A percentile compares a stretch with the other conserved stretches of the same genome.
These are phyloP conservation scores for Ceratobasidium papillatum DNA, from an alignment of 1,284 basidiomycete species.

Conservation along the genomic window DNA sequence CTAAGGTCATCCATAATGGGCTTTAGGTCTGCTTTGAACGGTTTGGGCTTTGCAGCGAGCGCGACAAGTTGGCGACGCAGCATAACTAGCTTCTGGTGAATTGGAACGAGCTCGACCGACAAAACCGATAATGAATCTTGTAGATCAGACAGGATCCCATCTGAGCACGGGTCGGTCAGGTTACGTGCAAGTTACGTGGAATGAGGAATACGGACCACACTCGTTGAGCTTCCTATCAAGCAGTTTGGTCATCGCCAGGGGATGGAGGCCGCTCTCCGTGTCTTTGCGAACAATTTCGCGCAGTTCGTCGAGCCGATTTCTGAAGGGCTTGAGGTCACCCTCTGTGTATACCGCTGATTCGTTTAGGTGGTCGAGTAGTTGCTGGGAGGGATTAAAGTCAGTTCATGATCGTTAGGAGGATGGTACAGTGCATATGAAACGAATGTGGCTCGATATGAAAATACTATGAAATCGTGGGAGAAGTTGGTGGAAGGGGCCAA, in stretches of 20 bases:
- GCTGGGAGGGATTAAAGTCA: slow-evolving; percentile 59
- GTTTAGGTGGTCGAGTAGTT: slow-evolving; percentile 93
- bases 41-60: slow-evolving; percentile 85
- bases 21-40: slow-evolving; percentile 88
- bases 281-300: slow-evolving; percentile 85
- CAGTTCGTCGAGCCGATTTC: slow-evolving; percentile 78
- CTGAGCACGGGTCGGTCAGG: slow-evolving; percentile 54
- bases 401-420: background rate
- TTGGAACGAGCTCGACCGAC: slow-evolving; percentile 85
- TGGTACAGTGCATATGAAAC: background rate
- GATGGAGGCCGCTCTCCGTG: slow-evolving; percentile 82
- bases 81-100: slow-evolving; percentile 88
- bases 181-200: slow-evolving; percentile 32
- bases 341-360: slow-evolving; percentile 94
- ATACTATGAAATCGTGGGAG: background rate
- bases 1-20: slow-evolving; percentile 91
- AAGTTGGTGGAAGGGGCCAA: background rate
- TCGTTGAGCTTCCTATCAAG: slow-evolving; percentile 91
- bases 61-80: slow-evolving; percentile 90
- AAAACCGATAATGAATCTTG: slow-evolving; percentile 86
- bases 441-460: background rate
- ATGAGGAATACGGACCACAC: slow-evolving; percentile 71
- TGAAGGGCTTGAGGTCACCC: slow-evolving; percentile 85
- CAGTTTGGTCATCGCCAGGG: slow-evolving; percentile 87
- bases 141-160: slow-evolving; percentile 77